Evolutionary conservation across 2,329 filamentous ascomycete genomes (phyloP).

Genomic region (Catunica adiposa): DNA sequence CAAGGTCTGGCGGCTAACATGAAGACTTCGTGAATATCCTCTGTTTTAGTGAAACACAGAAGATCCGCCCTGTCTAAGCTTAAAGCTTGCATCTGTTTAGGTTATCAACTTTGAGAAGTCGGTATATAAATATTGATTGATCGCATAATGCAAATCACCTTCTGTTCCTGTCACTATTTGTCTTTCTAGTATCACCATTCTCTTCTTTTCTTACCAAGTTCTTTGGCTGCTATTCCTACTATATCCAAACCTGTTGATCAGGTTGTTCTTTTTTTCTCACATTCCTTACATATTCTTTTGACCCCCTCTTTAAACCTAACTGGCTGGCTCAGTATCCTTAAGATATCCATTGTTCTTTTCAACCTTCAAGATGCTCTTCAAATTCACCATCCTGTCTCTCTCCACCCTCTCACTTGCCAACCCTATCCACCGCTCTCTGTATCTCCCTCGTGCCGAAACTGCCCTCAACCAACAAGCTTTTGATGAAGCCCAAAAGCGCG

Average conservation of each 20-base stretch:
- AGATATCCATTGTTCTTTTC: not conserved
- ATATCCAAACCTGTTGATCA: not conserved
- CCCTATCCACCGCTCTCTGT: conserved; percentile 3
- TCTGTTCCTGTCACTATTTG: not conserved
- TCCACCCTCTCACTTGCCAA: not conserved
- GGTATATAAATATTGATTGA: not conserved
- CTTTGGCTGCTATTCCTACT: not conserved
- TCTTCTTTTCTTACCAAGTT: not conserved
- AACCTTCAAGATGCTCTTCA: not conserved
- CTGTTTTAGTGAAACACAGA: too few relatives aligned
- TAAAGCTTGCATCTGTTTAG: not conserved
- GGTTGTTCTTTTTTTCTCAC: not conserved
- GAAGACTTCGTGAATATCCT: too few relatives aligned
- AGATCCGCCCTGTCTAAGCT: not conserved
- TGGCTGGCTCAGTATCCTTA: not conserved
- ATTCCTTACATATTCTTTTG: not conserved
- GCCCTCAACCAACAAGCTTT: conserved; percentile 28
- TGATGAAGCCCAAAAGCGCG: conserved; percentile 29
- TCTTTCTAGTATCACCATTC: too few relatives aligned
- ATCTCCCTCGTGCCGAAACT: conserved; percentile 23
- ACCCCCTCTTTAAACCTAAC: not conserved
- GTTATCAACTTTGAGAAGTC: not conserved
- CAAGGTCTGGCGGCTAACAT: not conserved
- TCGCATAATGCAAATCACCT: not conserved
- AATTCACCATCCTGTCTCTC: not conserved